A percentile compares a stretch with the other conserved stretches of the same genome.
Evolutionary conservation across 352 stramenopile species (phyloP).

Genomic region (Phytophthora chlamydospora): DNA sequence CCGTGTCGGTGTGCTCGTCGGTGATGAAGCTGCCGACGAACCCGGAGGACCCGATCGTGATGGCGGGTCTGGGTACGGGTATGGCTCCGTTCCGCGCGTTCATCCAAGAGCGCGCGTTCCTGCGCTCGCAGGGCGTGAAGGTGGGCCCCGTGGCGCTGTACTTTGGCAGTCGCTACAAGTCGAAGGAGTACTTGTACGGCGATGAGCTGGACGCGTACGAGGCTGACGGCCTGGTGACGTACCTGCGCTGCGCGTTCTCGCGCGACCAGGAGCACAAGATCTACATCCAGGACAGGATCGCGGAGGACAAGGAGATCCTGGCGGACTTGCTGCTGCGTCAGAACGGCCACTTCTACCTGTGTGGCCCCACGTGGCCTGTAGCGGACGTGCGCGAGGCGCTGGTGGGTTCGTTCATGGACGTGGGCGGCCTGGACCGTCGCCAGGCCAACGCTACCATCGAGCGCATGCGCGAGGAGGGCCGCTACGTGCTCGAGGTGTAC

Average conservation of each 20-base stretch:
- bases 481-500: conserved; percentile 88
- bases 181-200: conserved; percentile 97
- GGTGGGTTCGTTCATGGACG: conserved; percentile 57
- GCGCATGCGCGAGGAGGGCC: conserved; percentile 77
- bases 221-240: conserved; percentile 80
- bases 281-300: conserved; percentile 91
- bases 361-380: conserved; percentile 82
- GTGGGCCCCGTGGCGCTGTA: conserved; percentile 89
- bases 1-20: conserved; percentile 73
- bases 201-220: conserved; percentile 91
- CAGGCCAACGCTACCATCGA: conserved; percentile 78
- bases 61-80: conserved; percentile 87
- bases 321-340: conserved; percentile 73
- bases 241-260: conserved; percentile 88
- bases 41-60: conserved; percentile 78
- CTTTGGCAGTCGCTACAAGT: conserved; percentile 94
- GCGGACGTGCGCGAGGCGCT: conserved; percentile 77
- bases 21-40: conserved; percentile 82
- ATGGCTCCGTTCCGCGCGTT: conserved; percentile 93
- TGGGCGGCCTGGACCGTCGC: conserved; percentile 63
- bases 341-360: conserved; percentile 89
- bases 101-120: conserved; percentile 86
- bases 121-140: conserved; percentile 63
- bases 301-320: conserved; percentile 80
- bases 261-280: conserved; percentile 90